phyloP scores from a whole-genome alignment of 2,329 filamentous ascomycete species.

The Aureobasidium sp. region DNA sequence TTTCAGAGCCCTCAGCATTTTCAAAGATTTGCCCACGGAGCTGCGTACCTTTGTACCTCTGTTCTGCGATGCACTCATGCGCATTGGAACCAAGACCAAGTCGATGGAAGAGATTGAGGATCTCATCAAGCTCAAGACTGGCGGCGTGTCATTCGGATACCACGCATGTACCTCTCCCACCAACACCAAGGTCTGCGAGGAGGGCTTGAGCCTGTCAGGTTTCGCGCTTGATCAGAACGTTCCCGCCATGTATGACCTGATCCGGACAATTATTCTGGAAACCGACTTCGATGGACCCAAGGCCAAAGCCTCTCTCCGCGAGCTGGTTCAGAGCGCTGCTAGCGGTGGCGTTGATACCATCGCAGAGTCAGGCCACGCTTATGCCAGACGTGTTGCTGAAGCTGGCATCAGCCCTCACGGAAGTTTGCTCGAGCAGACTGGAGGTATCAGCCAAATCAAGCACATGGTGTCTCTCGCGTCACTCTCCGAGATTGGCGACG shows the following conservation, averaged over 20 bases:
- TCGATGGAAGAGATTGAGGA: constrained; percentile 95
- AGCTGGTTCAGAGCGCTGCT: constrained; percentile 77
- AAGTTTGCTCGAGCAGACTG: constrained; percentile 73
- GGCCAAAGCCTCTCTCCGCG: constrained; percentile 73
- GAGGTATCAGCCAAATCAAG: constrained; percentile 84
- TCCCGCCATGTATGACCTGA: constrained; percentile 79
- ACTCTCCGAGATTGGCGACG: constrained; percentile 57
- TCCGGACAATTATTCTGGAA: constrained; percentile 72
- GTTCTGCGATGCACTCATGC: constrained; percentile 88
- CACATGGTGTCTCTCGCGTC: constrained; percentile 72
- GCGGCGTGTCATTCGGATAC: constrained; percentile 78
- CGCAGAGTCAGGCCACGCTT: constrained; percentile 82
- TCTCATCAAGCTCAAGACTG: constrained; percentile 90
- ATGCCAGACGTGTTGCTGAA: constrained; percentile 76
- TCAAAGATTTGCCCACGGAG: constrained; percentile 75
- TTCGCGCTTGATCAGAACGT: constrained; percentile 88
- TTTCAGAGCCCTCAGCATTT: constrained; percentile 77
- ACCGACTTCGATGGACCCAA: constrained; percentile 84
- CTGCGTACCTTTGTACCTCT: constrained; percentile 78
- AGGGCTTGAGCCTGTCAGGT: constrained; percentile 78
- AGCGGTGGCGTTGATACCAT: constrained; percentile 89
- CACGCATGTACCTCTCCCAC: constrained; percentile 73
- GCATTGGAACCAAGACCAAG: constrained; percentile 79
- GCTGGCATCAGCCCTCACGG: constrained; percentile 67
- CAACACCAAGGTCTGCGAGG: constrained; percentile 62